Percentiles rank a stretch among this genome's conserved stretches.
phyloP scores from a whole-genome alignment of 176 grass and related monocot genomes.

The Canna indica region DNA sequence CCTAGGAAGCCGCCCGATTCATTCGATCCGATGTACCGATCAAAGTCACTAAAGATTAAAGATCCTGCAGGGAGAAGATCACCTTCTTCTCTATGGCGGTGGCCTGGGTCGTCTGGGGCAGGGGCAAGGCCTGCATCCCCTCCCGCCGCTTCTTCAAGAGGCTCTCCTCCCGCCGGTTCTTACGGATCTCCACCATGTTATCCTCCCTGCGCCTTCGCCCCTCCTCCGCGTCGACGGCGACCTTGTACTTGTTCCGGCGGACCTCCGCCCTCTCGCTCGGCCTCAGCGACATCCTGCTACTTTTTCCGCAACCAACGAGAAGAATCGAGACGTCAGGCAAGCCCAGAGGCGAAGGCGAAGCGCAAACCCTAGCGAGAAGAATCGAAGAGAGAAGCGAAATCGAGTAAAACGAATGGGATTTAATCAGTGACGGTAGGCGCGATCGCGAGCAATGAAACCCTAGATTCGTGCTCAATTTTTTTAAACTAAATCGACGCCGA shows the following conservation, averaged over 20 bases:
- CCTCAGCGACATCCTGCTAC: slow-evolving; percentile 53
- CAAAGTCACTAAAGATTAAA: slow-evolving; percentile 9
- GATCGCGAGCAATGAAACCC: not conserved
- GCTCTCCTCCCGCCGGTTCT: slow-evolving; percentile 88
- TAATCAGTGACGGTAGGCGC: no score
- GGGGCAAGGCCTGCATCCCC: slow-evolving; percentile 51
- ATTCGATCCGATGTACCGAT: slow-evolving; percentile 10
- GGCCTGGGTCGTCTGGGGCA: slow-evolving; percentile 24
- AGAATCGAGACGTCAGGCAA: no score
- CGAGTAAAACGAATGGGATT: no score
- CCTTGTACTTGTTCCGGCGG: slow-evolving; percentile 85
- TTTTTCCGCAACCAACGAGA: not conserved
- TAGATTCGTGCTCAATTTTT: not conserved
- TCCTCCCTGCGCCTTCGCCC: slow-evolving; percentile 84
- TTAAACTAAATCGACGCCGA: not conserved
- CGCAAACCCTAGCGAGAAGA: no score
- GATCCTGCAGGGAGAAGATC: not conserved
- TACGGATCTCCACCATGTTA: slow-evolving; percentile 97
- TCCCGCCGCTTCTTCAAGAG: slow-evolving; percentile 90
- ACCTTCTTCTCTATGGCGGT: slow-evolving; percentile 86
- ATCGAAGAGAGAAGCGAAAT: no score
- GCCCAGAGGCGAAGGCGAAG: no score
- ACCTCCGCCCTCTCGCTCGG: slow-evolving; percentile 66
- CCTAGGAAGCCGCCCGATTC: not conserved
- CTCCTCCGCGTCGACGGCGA: slow-evolving; percentile 87